Conservation (phyloP, 176 grass and related monocot genomes). For the Saccharum spontaneum region DNA sequence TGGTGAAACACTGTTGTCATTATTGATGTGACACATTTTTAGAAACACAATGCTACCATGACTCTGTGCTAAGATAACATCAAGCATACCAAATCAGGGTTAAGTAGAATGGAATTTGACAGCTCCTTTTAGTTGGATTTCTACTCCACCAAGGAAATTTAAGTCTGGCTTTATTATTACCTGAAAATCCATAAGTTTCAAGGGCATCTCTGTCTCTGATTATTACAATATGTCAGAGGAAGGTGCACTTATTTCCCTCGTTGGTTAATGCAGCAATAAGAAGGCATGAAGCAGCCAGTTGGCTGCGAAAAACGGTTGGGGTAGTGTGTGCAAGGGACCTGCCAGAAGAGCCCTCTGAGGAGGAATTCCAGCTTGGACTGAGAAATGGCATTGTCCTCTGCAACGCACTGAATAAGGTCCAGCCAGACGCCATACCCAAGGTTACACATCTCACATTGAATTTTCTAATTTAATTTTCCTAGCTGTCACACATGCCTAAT, state of each 20-base stretch:
- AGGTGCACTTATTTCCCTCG: background rate
- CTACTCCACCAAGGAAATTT: background rate
- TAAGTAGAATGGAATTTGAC: background rate
- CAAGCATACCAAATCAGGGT: background rate
- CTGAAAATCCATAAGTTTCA: background rate
- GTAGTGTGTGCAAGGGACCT: constrained; percentile 67
- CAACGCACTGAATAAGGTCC: constrained; percentile 82
- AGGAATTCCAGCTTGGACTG: constrained; percentile 74
- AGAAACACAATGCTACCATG: background rate
- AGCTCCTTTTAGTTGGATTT: constrained; percentile 13
- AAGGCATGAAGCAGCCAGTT: constrained; percentile 64
- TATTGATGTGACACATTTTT: background rate
- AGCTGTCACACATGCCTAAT: background rate
- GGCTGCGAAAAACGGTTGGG: constrained; percentile 70
- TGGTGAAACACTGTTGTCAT: background rate
- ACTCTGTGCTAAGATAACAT: background rate
- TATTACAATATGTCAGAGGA: background rate
- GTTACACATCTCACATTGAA: constrained; percentile 42
- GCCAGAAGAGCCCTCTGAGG: constrained; percentile 79
- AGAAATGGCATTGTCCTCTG: constrained; percentile 91
- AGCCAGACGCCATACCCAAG: constrained; percentile 68
- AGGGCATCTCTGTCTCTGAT: background rate
- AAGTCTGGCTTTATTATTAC: background rate
- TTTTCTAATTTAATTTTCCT: background rate
- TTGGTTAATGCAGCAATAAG: constrained; percentile 46